Evolutionary conservation across 2,329 filamentous ascomycete genomes (phyloP), one percentile per base, ranked within the genome.

Genomic region (Hypoxylon sp.): DNA sequence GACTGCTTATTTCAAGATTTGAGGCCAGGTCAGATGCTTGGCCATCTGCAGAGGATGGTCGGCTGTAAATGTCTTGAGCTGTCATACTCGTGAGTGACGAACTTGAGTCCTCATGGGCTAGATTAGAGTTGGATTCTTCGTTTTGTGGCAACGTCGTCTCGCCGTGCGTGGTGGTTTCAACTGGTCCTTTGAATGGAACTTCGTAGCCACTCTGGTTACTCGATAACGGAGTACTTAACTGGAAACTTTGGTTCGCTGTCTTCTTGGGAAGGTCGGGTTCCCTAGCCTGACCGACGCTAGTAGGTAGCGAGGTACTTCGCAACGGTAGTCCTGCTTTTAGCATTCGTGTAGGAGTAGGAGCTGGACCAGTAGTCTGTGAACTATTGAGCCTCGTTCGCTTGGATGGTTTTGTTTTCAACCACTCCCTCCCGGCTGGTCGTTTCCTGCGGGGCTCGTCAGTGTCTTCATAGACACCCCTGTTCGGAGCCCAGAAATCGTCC

Each of bases 401-500:
- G 1, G 69, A 66, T 46, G 66, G 53, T 46, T 72, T 75, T 44
- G 66, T 76, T 61, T 73, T 79, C 44, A 79, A 55, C 77, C 77
- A 78, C 24, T 74, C 71, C 47, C 65, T 67, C 8, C 65, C 67
- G 10, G 66, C 70, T 50, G 72, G 64, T 19, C 75, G 73, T 66
- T 75, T 77, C 63, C 31, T 71, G 50, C 50, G 55, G 8, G 63
- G 44, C n/a, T 67, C 65, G 14, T 57, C 5, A 39, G 47, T 52
- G n/a, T 53, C 47, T 17, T 66, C 53, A 26, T 22, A 26, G 1
- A 29, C 26, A 19, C 31, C 44, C 22, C 67, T 60, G 9, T 52
- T 54, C 14, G 77, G 77, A 39, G 74, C 76, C 77, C 77, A 79
- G 52, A 79, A 79, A 22, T 59, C 17, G 33, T 78, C 76, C 42